These are phyloP conservation scores for Phalaenopsis equestris DNA, from an alignment of 106 monocot genomes.

Conservation along the genomic window DNA sequence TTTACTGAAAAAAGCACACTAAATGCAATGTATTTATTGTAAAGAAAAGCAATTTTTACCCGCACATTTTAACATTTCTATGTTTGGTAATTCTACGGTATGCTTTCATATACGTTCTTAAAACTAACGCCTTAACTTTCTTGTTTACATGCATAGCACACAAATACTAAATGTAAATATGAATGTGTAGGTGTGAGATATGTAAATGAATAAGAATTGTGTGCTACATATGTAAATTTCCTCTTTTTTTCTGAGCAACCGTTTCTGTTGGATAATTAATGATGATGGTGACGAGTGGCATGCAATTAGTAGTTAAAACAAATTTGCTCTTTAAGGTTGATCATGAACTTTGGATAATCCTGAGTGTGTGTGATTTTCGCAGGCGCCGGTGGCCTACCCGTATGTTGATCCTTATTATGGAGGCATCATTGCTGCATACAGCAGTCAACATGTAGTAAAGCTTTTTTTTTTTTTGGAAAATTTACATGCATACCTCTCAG, in stretches of 20 bases:
- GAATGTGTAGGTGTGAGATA: no score
- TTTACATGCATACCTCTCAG: no score
- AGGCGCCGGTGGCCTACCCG: conserved; percentile 45
- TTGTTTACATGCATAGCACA: no score
- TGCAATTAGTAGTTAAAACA: neutral
- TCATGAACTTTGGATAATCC: conserved; percentile 9
- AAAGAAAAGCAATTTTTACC: no score
- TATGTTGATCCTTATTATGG: conserved; percentile 50
- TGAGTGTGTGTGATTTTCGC: conserved; percentile 9
- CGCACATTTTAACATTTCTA: no score
- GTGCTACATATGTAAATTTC: neutral
- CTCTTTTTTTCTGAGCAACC: neutral
- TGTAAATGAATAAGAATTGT: no score
- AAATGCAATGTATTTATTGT: no score
- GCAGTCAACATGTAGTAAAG: conserved; percentile 38
- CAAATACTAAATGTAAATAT: no score
- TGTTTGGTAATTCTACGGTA: neutral
- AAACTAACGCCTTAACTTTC: no score
- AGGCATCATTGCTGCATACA: conserved; percentile 42
- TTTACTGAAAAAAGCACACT: no score
- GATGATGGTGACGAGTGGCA: neutral
- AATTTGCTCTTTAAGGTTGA: neutral
- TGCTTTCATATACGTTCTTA: neutral
- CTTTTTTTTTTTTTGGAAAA: neutral
- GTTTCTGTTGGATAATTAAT: neutral